These are phyloP conservation scores for Metrosideros polymorpha DNA, from an alignment of 441 rosid genomes.

Conservation along the genomic window DNA sequence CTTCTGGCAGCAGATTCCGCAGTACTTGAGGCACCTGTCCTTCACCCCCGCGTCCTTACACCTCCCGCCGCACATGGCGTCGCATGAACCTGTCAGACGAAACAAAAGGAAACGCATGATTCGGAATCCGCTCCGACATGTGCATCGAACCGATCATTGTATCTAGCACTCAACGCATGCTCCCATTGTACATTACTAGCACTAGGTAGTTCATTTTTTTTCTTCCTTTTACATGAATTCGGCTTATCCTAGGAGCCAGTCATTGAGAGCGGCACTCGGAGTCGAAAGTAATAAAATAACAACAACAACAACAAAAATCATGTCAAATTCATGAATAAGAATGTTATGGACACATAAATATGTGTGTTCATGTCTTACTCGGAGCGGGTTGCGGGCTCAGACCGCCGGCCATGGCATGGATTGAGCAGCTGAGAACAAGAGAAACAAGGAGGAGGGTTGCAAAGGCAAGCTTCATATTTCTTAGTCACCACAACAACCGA, in stretches of 20 bases:
- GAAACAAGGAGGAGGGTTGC: slow-evolving; percentile 11
- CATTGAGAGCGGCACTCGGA: not conserved
- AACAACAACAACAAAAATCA: not conserved
- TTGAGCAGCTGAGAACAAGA: slow-evolving; percentile 14
- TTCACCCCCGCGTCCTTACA: not conserved
- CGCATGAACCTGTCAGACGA: slow-evolving; percentile 8
- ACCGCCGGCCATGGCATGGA: slow-evolving; percentile 3
- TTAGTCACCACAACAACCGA: not conserved
- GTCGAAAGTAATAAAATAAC: not conserved
- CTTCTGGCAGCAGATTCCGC: slow-evolving; percentile 11
- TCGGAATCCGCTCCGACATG: not conserved
- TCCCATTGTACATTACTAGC: not conserved
- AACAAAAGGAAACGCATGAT: not conserved
- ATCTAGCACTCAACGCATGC: not conserved
- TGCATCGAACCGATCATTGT: not conserved
- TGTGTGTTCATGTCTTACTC: slow-evolving; percentile 2
- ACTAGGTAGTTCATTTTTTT: not conserved
- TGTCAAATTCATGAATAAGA: not conserved
- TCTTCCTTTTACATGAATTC: not conserved
- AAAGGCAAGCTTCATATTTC: slow-evolving; percentile 16
- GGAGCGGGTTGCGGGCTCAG: not conserved
- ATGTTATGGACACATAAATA: not conserved
- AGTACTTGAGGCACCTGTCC: slow-evolving; percentile 9
- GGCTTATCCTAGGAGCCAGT: not conserved
- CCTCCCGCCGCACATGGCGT: slow-evolving; percentile 4